Evolutionary conservation across 805 yeast genomes (phyloP), one percentile per base, ranked within the genome.

Genomic region (Zygoascus flipseniorum): DNA sequence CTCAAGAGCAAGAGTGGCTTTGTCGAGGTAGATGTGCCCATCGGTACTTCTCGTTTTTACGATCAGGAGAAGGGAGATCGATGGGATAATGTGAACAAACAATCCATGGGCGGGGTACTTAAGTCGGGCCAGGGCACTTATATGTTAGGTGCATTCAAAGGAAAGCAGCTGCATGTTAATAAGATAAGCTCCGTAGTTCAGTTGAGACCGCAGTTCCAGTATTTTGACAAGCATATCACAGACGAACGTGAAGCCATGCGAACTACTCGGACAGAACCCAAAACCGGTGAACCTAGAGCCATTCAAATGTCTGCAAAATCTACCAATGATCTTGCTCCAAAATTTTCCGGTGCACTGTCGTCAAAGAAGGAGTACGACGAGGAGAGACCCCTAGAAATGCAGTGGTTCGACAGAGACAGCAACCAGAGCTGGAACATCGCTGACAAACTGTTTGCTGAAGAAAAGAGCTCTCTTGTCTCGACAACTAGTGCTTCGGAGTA

Each of bases 301-400:
- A 85, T 86, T 31, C 89, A 87, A 50, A 82, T 85, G 88, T 76
- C 86, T 14, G 92, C 85, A 4, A 85, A 83, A 62, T 74, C 82
- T 23, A 68, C 79, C 0, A 72, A 76, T 31, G 83, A 78, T 58
- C 79, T 77, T 43, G 76, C 79, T 2, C 82, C 82, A 50, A 75
- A 86, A 62, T 72, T 82, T 54, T 82, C 87, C 14, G 85, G 85
- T n/a, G 88, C 90, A 0, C 69, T 86, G 28, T 67, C 76, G 53
- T 81, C 85, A n/a, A 78, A 79, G 58, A 82, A 82, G 57, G 64
- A 72, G 28, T 83, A 79, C 13, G 85, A 79, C 52, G 88, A 83
- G 46, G 92, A 86, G 63, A 71, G 68, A 1, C 74, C 72, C 50
- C 66, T 60, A 10, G 65, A 67, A 13, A 63, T 76, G 56, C 66